phyloP scores from a whole-genome alignment of 305 asterid species.

The Plantago rigida region DNA sequence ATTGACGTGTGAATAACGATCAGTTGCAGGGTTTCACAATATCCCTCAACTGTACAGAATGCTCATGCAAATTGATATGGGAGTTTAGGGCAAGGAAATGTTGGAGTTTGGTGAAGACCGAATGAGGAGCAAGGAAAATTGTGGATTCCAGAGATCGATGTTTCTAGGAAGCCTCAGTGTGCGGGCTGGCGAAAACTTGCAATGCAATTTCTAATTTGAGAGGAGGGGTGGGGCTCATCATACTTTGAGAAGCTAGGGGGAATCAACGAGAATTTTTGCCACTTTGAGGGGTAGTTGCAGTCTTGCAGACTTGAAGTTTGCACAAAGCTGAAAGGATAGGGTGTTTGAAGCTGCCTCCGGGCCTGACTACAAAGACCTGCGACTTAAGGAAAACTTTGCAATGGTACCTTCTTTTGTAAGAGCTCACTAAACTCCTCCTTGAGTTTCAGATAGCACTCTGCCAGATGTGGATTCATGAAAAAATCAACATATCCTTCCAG shows the following conservation, averaged over 20 bases:
- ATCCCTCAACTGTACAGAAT: not conserved
- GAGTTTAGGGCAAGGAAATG: not conserved
- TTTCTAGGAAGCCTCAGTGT: not conserved
- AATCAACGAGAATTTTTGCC: no score
- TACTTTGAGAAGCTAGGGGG: no score
- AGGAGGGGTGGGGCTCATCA: not conserved
- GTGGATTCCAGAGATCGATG: not conserved
- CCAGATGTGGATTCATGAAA: conserved; percentile 83
- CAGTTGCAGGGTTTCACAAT: not conserved
- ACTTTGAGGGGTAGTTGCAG: no score
- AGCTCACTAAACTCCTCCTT: conserved; percentile 66
- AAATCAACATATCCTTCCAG: conserved; percentile 80
- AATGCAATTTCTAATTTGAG: no score
- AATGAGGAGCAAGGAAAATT: no score
- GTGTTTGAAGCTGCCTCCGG: no score
- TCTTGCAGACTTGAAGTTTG: no score
- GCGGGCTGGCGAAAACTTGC: not conserved
- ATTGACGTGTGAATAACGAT: not conserved
- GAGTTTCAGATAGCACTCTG: conserved; percentile 73
- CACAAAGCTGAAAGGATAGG: no score
- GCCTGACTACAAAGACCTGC: no score
- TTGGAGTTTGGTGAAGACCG: not conserved
- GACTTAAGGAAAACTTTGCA: not conserved
- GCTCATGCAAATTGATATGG: not conserved
- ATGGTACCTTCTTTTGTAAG: conserved; percentile 62